A percentile compares a stretch with the other conserved stretches of the same genome.
Conservation (phyloP, 495 filamentous ascomycete species). For the Cercophora scortea region DNA sequence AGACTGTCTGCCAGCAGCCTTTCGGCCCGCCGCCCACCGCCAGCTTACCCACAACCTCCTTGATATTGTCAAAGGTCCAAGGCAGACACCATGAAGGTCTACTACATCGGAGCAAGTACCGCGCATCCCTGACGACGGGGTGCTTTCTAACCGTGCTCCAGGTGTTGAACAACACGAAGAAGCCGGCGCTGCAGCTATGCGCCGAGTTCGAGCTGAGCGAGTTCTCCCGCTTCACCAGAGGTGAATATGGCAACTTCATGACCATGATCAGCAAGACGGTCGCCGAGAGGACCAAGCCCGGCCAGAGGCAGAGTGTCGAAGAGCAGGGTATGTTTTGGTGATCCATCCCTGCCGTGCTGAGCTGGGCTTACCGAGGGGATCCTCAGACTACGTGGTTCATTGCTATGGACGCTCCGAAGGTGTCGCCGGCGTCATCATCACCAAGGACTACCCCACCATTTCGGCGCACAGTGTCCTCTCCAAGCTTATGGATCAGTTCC, state of each 20-base stretch:
- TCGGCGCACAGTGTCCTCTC: slow-evolving; percentile 91
- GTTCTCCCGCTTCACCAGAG: slow-evolving; percentile 73
- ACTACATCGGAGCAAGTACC: slow-evolving; percentile 36
- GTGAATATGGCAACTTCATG: slow-evolving; percentile 61
- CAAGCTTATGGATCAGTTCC: slow-evolving; percentile 90
- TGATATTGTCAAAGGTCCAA: not conserved
- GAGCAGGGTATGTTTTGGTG: slow-evolving; percentile 56
- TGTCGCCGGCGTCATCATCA: slow-evolving; percentile 81
- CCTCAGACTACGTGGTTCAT: slow-evolving; percentile 71
- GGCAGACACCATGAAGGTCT: slow-evolving; percentile 72
- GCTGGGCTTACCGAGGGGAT: not conserved
- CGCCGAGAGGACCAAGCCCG: slow-evolving; percentile 77
- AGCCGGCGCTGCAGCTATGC: slow-evolving; percentile 74
- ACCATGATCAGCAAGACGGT: slow-evolving; percentile 59
- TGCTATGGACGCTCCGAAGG: slow-evolving; percentile 84
- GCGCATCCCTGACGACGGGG: not conserved
- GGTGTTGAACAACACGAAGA: slow-evolving; percentile 29
- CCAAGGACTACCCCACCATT: slow-evolving; percentile 78
- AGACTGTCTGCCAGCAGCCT: too few relatives aligned
- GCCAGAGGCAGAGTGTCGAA: slow-evolving; percentile 84
- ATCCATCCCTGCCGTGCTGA: not conserved
- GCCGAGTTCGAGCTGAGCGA: slow-evolving; percentile 71
- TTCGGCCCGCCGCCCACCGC: too few relatives aligned
- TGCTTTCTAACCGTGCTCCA: slow-evolving; percentile 7
- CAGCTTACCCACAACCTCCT: not conserved